Evolutionary conservation across 2,329 filamentous ascomycete genomes (phyloP).

Genomic region (Coniochaeta hoffmannii): DNA sequence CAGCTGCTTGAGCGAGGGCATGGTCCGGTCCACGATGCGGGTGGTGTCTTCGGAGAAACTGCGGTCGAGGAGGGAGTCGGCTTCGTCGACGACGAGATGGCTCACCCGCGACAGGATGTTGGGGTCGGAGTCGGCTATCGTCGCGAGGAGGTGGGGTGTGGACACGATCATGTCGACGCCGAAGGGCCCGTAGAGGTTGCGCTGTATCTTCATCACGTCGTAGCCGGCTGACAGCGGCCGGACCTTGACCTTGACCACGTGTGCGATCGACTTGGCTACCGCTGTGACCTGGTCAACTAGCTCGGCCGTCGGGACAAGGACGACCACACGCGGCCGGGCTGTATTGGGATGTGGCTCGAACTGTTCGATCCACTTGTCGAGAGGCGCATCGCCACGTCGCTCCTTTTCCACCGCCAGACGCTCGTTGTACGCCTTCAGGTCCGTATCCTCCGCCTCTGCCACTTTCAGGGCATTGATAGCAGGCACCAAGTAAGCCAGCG

Average conservation of each 20-base stretch:
- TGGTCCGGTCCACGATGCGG: slow-evolving; percentile 71
- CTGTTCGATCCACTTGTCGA: slow-evolving; percentile 47
- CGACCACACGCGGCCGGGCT: slow-evolving; percentile 73
- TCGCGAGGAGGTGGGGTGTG: slow-evolving; percentile 83
- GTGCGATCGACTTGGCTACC: slow-evolving; percentile 75
- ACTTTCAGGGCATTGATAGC: slow-evolving; percentile 78
- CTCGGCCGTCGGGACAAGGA: slow-evolving; percentile 88
- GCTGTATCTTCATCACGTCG: slow-evolving; percentile 72
- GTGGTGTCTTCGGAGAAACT: slow-evolving; percentile 82
- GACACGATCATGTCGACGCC: slow-evolving; percentile 82
- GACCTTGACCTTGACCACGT: slow-evolving; percentile 80
- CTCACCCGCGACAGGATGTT: slow-evolving; percentile 87
- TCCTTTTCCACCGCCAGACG: slow-evolving; percentile 47
- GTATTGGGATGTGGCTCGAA: slow-evolving; percentile 65
- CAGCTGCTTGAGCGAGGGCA: slow-evolving; percentile 76
- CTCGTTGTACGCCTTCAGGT: slow-evolving; percentile 50
- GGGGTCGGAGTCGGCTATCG: slow-evolving; percentile 82
- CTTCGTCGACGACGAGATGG: slow-evolving; percentile 88
- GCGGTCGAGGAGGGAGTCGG: slow-evolving; percentile 89
- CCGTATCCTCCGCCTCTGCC: slow-evolving; percentile 55
- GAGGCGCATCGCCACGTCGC: slow-evolving; percentile 38
- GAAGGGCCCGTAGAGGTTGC: slow-evolving; percentile 68
- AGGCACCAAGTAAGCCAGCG: slow-evolving; percentile 83
- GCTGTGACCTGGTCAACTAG: slow-evolving; percentile 80
- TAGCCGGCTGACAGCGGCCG: slow-evolving; percentile 74